phyloP scores from a whole-genome alignment of 192 early-diverging fungal genomes.

The Rhizophagus sp. region DNA sequence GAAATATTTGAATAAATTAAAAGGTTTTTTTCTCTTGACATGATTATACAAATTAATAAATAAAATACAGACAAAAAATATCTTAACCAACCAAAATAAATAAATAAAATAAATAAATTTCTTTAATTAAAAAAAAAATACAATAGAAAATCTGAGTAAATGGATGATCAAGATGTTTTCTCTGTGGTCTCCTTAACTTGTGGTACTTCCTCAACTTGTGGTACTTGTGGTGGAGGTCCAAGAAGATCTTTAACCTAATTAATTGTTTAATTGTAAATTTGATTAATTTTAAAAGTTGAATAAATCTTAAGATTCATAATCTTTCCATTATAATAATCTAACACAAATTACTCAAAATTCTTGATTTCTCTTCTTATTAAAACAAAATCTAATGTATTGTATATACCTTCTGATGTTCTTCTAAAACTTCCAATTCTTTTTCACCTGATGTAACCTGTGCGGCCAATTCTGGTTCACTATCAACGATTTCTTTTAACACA shows the following conservation, averaged over 20 bases:
- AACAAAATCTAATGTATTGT: not conserved
- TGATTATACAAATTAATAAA: too few species aligned
- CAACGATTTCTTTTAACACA: constrained; percentile 22
- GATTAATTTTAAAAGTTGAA: not conserved
- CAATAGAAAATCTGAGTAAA: too few species aligned
- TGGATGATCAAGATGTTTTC: not conserved
- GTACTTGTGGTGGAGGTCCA: not conserved
- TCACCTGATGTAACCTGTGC: constrained; percentile 16
- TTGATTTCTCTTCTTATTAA: not conserved
- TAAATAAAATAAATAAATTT: too few species aligned
- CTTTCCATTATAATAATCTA: too few species aligned
- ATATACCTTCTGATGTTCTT: constrained; percentile 23
- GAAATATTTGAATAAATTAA: too few species aligned
- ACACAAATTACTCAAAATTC: too few species aligned
- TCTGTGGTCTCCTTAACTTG: not conserved
- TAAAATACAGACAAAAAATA: too few species aligned
- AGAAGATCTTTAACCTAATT: not conserved
- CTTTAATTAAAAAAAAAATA: too few species aligned
- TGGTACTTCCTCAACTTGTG: not conserved
- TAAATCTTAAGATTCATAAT: not conserved
- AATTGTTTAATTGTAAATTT: not conserved
- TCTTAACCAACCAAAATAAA: too few species aligned
- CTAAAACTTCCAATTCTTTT: constrained; percentile 27
- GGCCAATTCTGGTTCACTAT: constrained; percentile 25
- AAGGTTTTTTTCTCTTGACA: too few species aligned